phyloP scores from a whole-genome alignment of 352 stramenopile species.

The Phytophthora ohioensis region DNA sequence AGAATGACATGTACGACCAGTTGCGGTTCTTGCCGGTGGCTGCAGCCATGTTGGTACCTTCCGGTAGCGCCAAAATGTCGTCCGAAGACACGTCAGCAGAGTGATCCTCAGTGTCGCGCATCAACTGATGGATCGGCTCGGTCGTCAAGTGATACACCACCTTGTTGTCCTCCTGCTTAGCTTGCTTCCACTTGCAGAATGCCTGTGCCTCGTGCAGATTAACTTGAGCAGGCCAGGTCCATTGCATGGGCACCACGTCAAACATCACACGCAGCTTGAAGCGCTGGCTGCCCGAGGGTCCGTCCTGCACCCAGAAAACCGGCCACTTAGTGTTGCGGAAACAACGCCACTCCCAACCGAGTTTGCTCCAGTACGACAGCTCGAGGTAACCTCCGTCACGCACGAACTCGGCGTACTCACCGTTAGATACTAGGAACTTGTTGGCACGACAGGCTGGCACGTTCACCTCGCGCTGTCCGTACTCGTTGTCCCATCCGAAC shows the following conservation, averaged over 20 bases:
- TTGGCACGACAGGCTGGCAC: conserved; percentile 91
- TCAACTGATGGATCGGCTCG: conserved; percentile 93
- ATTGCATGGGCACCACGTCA: conserved; percentile 92
- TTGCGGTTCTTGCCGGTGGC: conserved; percentile 91
- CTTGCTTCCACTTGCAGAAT: conserved; percentile 90
- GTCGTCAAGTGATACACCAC: conserved; percentile 91
- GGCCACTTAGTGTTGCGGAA: conserved; percentile 98
- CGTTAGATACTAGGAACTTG: conserved; percentile 96
- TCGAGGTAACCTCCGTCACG: conserved; percentile 93
- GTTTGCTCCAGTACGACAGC: conserved; percentile 90
- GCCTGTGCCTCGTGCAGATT: conserved; percentile 97
- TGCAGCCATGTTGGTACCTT: conserved; percentile 52
- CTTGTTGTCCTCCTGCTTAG: conserved; percentile 63
- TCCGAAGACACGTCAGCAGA: conserved; percentile 60
- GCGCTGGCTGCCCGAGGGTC: conserved; percentile 93
- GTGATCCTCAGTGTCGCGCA: conserved; percentile 76
- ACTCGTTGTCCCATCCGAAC: conserved; percentile 99
- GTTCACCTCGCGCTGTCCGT: conserved; percentile 88
- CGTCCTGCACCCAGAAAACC: conserved; percentile 94
- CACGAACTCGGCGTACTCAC: conserved; percentile 97
- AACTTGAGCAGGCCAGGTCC: conserved; percentile 96
- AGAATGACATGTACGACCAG: conserved; percentile 92
- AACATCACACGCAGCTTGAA: conserved; percentile 96
- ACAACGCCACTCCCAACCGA: conserved; percentile 95
- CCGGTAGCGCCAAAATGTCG: conserved; percentile 76